Evolutionary conservation across 805 yeast genomes (phyloP).

Genomic region (Starmerella apicola): DNA sequence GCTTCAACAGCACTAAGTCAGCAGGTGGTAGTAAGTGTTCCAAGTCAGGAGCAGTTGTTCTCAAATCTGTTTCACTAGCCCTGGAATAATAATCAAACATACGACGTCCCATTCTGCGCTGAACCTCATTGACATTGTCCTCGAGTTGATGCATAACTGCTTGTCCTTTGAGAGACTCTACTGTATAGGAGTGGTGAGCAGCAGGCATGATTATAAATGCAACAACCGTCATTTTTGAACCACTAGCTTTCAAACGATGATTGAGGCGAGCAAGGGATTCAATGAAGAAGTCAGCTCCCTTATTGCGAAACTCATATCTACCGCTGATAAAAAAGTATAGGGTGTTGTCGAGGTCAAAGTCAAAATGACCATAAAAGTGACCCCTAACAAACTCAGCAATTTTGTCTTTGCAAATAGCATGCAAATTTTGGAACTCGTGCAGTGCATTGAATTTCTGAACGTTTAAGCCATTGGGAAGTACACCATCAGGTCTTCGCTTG

Average conservation of each 20-base stretch:
- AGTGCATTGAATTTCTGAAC: conserved; percentile 95
- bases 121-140: conserved; percentile 77
- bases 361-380: conserved; percentile 92
- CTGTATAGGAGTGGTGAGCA: conserved; percentile 82
- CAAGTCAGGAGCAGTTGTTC: conserved; percentile 58
- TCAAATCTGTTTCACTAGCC: conserved; percentile 30
- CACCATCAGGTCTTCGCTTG: conserved; percentile 96
- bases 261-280: conserved; percentile 87
- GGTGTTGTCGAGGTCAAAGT: conserved; percentile 88
- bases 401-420: conserved; percentile 80
- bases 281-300: conserved; percentile 91
- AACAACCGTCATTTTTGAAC: conserved; percentile 83
- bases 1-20: conserved; percentile 76
- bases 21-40: conserved; percentile 76
- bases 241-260: conserved; percentile 66
- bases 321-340: conserved; percentile 94
- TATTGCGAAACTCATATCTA: conserved; percentile 89
- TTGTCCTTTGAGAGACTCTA: conserved; percentile 90
- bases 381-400: conserved; percentile 92
- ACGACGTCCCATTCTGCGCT: conserved; percentile 71
- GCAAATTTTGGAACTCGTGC: conserved; percentile 94
- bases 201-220: conserved; percentile 99
- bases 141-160: conserved; percentile 90
- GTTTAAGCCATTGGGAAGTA: conserved; percentile 89
- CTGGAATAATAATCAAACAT: conserved; percentile 83